Base-by-base conservation (phyloP, 2,329 filamentous ascomycete genomes). In the Fusarium foetens region DNA sequence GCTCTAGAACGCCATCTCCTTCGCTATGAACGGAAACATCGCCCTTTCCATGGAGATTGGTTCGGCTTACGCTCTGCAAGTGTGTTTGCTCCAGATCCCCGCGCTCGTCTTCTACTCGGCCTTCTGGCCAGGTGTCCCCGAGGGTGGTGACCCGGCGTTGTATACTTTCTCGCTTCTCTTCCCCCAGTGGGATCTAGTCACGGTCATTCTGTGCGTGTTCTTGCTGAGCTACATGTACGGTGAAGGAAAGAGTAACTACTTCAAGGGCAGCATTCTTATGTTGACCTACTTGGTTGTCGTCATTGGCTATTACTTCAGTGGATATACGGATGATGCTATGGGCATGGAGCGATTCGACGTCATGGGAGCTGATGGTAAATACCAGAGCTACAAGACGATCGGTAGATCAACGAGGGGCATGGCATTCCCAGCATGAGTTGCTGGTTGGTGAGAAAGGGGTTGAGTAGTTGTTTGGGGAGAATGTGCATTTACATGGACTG, bases 21-120 rank as follows among this genome's bases (percentile, higher is more conserved):
- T 99, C 80, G 96, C 96, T 59, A 99, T 99, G 95, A 98, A 99
- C 79, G 96, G 96, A 67, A 99, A 99, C 81, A 98, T 99, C 81
- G 96, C 96, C 0, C 85, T 99, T 23, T 98, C 94, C 41, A 99
- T 99, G 96, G 96, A 99, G 80, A 99, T 99, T 75, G 96, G 96
- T 74, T 98, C 95, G 1, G 95, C 95, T 5, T 99, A 99, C 79
- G 96, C 96, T 4, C 86, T 99, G 46, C 96, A 99, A 82, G 96
- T 99, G 54, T 98, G 95, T 79, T 87, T 99, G 33, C 87, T 99
- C 25, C 96, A 99, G 80, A 95, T 98, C 25, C 96, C 96, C 0
- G 94, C 94, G 2, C 86, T 99, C 4, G 95, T 99, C 3, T 86
- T 97, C 45, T 99, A 95, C 86, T 97, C 93, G 66, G 95, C 94